Evolutionary conservation across 176 grass and related monocot species (phyloP).

Genomic region (Cenchrus americanus): DNA sequence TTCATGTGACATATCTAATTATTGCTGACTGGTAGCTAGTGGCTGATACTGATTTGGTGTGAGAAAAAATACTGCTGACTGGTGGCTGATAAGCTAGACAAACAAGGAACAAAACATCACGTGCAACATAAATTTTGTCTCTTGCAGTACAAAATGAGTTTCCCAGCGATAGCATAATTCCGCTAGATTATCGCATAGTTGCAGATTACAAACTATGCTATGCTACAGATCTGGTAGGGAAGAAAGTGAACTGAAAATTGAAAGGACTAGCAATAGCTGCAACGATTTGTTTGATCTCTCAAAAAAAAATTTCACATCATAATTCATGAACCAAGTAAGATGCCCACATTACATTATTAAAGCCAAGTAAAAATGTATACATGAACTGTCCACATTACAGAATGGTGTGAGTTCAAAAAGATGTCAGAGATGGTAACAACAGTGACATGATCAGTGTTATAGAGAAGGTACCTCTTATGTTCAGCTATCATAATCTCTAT

Average conservation of each 20-base stretch:
- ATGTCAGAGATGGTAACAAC: constrained; percentile 9
- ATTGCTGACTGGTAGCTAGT: not conserved
- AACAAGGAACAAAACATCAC: not conserved
- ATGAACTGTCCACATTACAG: not conserved
- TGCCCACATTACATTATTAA: not conserved
- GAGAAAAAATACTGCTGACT: no score
- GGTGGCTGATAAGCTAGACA: no score
- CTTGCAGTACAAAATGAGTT: not conserved
- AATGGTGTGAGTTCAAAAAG: constrained; percentile 1
- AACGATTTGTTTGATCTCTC: not conserved
- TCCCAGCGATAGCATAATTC: constrained; percentile 7
- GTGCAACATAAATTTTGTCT: not conserved
- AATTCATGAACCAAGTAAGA: not conserved
- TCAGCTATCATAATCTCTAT: constrained; percentile 97
- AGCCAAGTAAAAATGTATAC: not conserved
- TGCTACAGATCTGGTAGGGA: not conserved
- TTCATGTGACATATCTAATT: constrained; percentile 12
- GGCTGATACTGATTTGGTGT: no score
- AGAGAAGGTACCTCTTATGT: constrained; percentile 56
- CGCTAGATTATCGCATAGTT: not conserved
- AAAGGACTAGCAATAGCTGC: not conserved
- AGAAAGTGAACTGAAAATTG: not conserved
- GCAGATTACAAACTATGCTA: not conserved
- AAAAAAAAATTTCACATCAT: not conserved
- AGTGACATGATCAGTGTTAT: not conserved